These are phyloP conservation scores for Fabrea salina DNA, from an alignment of 169 alveolate genomes.

Conservation along the genomic window DNA sequence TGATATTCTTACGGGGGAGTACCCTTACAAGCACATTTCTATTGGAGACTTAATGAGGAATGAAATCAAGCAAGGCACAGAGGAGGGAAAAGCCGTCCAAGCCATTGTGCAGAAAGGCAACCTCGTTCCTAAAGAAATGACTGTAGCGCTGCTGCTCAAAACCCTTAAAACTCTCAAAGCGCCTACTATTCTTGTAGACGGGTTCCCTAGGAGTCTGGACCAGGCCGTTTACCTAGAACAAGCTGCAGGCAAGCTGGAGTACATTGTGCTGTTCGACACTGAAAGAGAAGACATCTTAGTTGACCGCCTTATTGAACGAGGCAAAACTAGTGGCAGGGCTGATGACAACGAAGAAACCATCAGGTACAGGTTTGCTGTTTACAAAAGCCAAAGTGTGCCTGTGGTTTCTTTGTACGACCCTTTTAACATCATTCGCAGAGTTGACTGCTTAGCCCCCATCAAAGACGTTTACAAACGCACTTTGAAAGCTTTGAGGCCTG, in stretches of 20 bases:
- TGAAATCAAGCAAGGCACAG: slow-evolving; percentile 41
- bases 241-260: slow-evolving; percentile 39
- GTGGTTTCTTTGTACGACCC: slow-evolving; percentile 18
- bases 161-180: slow-evolving; percentile 31
- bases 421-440: slow-evolving; percentile 36
- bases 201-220: slow-evolving; percentile 54
- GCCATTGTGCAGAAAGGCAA: slow-evolving; percentile 44
- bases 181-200: slow-evolving; percentile 43
- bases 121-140: slow-evolving; percentile 41
- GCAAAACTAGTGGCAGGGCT: slow-evolving; percentile 54
- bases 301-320: slow-evolving; percentile 46
- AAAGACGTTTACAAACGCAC: slow-evolving; percentile 45
- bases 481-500: slow-evolving; percentile 46
- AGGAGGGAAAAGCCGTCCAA: slow-evolving; percentile 43
- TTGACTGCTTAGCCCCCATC: slow-evolving; percentile 42
- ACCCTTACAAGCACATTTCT: slow-evolving; percentile 41
- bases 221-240: slow-evolving; percentile 59
- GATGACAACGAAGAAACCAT: slow-evolving; percentile 66
- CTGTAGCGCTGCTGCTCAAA: slow-evolving; percentile 42
- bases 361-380: neutral
- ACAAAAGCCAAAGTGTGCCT: neutral
- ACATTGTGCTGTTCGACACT: slow-evolving; percentile 46
- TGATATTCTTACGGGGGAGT: slow-evolving; percentile 40
- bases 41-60: slow-evolving; percentile 45
- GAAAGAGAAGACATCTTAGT: slow-evolving; percentile 43